Percentiles rank a stretch among this genome's conserved stretches.
Evolutionary conservation across 768 basidiomycete genomes (phyloP).

Genomic region (Leucocoprinus birnbaumii): DNA sequence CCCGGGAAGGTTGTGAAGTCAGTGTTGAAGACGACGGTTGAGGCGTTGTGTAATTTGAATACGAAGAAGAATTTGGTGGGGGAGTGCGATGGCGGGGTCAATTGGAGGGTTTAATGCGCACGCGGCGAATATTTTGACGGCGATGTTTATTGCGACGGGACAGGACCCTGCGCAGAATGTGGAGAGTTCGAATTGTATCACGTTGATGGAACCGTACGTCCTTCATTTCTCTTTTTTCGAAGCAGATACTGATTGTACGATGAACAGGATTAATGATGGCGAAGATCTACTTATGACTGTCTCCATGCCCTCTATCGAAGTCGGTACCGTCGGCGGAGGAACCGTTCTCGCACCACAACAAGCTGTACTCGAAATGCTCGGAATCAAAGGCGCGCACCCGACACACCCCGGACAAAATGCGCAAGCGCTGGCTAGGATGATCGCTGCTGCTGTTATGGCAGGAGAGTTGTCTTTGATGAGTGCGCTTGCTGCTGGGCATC

Average conservation of each 20-base stretch:
- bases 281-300: constrained; percentile 90
- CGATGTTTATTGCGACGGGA: constrained; percentile 92
- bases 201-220: constrained; percentile 96
- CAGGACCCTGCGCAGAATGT: constrained; percentile 99
- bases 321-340: constrained; percentile 96
- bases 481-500: constrained; percentile 91
- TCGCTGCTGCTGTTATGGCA: constrained; percentile 94
- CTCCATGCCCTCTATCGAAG: constrained; percentile 99
- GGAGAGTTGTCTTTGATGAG: constrained; percentile 91
- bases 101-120: constrained; percentile 99
- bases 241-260: background rate
- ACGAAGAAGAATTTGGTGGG: constrained; percentile 96
- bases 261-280: constrained; percentile 74
- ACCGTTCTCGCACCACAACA: constrained; percentile 90
- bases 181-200: constrained; percentile 98
- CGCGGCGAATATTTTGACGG: constrained; percentile 95
- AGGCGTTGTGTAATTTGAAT: constrained; percentile 85
- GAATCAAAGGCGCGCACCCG: constrained; percentile 85
- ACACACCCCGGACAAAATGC: constrained; percentile 88
- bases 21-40: constrained; percentile 95
- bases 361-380: constrained; percentile 91
- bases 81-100: constrained; percentile 97
- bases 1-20: constrained; percentile 85
- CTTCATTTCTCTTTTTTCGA: constrained; percentile 10
- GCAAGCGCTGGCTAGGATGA: constrained; percentile 83